A percentile compares a stretch with the other conserved stretches of the same genome.
phyloP scores from a whole-genome alignment of 139 green algal species.

The Volvox africanus region DNA sequence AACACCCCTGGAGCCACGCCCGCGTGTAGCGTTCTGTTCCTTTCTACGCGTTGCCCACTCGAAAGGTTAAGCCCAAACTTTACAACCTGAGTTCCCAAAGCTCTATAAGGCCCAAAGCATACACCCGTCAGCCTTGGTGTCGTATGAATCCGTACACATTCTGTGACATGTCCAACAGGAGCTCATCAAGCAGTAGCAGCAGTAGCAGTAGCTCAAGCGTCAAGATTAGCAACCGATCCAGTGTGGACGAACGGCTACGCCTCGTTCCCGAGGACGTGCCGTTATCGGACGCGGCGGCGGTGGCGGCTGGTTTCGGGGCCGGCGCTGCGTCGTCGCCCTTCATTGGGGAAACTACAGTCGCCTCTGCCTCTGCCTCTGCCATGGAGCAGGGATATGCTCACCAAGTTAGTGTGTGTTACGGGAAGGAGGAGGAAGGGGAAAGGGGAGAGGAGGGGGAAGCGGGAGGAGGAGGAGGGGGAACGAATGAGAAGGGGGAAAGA shows the following conservation, averaged over 20 bases:
- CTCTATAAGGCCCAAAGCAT: too few relatives aligned
- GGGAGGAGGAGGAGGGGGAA: not conserved
- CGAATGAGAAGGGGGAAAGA: too few relatives aligned
- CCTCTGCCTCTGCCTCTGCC: not conserved
- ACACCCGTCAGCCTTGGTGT: too few relatives aligned
- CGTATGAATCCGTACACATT: not conserved
- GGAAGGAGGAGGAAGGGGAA: not conserved
- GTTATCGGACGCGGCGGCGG: not conserved
- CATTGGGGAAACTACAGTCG: not conserved
- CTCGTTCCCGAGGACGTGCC: not conserved
- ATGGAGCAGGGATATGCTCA: not conserved
- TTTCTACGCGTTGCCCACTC: not conserved
- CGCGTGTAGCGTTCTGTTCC: not conserved
- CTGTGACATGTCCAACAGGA: not conserved
- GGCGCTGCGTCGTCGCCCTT: not conserved
- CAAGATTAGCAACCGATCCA: not conserved
- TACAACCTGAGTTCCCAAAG: too few relatives aligned
- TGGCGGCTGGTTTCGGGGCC: not conserved
- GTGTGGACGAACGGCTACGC: constrained; percentile 36
- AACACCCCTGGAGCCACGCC: not conserved
- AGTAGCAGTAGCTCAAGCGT: not conserved
- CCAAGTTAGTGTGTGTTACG: not conserved
- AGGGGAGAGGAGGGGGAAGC: not conserved
- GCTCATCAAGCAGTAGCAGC: constrained; percentile 26
- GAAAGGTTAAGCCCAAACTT: too few relatives aligned